Evolutionary conservation across 2,329 filamentous ascomycete genomes (phyloP).

Genomic region (Emericellopsis atlantica): DNA sequence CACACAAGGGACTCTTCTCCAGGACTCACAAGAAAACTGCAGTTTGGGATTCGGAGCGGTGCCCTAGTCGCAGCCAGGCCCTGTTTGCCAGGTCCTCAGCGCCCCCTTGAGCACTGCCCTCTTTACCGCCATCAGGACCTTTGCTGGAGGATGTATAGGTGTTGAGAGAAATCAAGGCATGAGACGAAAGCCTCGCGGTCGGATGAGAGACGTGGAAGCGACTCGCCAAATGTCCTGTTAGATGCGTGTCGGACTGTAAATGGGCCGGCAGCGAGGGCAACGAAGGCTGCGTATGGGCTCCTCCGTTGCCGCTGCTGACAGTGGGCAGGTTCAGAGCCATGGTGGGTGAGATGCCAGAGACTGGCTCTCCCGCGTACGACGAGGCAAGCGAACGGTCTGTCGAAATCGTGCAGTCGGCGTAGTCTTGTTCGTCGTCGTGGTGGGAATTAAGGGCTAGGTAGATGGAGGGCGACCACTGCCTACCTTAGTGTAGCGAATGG

Average conservation of each 20-base stretch:
- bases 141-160: slow-evolving; percentile 85
- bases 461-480: too few relatives aligned
- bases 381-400: not conserved
- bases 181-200: slow-evolving; percentile 79
- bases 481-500: too few relatives aligned
- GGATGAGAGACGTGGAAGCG: slow-evolving; percentile 88
- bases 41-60: slow-evolving; percentile 86
- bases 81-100: slow-evolving; percentile 84
- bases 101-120: slow-evolving; percentile 84
- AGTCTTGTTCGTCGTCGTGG: too few relatives aligned
- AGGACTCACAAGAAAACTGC: slow-evolving; percentile 75
- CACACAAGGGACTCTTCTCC: not conserved
- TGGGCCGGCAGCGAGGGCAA: slow-evolving; percentile 79
- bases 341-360: slow-evolving; percentile 21
- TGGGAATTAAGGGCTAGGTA: too few relatives aligned
- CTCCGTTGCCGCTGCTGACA: slow-evolving; percentile 34
- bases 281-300: slow-evolving; percentile 70
- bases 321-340: slow-evolving; percentile 50
- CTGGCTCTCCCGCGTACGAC: slow-evolving; percentile 10
- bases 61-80: slow-evolving; percentile 74
- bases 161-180: slow-evolving; percentile 85
- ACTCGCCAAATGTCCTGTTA: slow-evolving; percentile 72
- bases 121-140: slow-evolving; percentile 79
- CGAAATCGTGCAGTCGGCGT: too few relatives aligned
- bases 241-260: slow-evolving; percentile 63